A percentile compares a stretch with the other conserved stretches of the same genome.
Evolutionary conservation across 129 eudicot genomes (phyloP).

Genomic region (Tagetes patula): DNA sequence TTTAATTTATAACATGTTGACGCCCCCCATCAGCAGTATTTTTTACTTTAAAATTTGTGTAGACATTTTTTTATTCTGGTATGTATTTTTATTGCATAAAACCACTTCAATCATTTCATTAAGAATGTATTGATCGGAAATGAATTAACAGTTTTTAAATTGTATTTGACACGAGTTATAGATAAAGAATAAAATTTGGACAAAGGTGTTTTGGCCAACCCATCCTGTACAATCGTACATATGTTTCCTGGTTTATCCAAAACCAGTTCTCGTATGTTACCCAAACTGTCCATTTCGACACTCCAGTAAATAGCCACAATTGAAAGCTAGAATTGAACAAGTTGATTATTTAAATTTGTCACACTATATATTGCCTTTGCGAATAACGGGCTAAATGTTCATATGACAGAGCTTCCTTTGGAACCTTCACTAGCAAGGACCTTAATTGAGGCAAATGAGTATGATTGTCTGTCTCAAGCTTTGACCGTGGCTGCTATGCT

Average conservation of each 20-base stretch:
- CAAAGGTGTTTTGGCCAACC: not conserved
- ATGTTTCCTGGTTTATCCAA: not conserved
- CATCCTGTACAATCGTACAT: no score
- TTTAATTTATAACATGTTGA: not conserved
- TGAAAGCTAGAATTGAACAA: conserved; percentile 19
- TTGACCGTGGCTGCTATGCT: conserved; percentile 92
- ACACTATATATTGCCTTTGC: not conserved
- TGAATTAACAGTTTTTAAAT: not conserved
- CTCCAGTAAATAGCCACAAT: conserved; percentile 1
- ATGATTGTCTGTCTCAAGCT: conserved; percentile 80
- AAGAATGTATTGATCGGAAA: not conserved
- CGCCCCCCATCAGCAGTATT: not conserved
- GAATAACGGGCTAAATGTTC: conserved; percentile 3
- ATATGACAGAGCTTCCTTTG: conserved; percentile 73
- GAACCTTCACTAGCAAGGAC: conserved; percentile 99
- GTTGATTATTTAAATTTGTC: conserved; percentile 5
- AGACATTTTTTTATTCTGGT: not conserved
- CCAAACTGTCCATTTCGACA: not conserved
- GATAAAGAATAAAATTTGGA: not conserved
- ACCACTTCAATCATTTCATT: not conserved
- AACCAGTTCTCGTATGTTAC: not conserved
- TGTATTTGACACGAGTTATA: not conserved
- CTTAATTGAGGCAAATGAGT: conserved; percentile 81
- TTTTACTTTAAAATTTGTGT: not conserved
- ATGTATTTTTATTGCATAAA: not conserved